Evolutionary conservation across 2,329 filamentous ascomycete genomes (phyloP), one percentile per base, ranked within the genome.

Genomic region (Delphinella strobiligena): DNA sequence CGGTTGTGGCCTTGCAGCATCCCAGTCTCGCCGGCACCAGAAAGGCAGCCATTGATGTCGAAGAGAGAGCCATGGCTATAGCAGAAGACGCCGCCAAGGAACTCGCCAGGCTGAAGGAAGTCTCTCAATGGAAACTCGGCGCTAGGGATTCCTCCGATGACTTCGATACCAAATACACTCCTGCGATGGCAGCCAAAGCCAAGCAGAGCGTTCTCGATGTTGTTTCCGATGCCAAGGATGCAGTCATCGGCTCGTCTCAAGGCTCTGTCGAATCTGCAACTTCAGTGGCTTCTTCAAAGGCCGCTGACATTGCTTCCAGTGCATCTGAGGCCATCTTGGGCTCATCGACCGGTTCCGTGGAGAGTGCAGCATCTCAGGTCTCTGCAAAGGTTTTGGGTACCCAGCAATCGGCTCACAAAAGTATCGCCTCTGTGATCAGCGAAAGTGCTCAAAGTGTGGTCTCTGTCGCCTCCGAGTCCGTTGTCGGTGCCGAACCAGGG

Each of bases 21-120:
- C 74, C 81, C 7, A 78, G 75, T 18, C 68, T 95, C 10, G 64
- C 71, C 15, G 66, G 75, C 40, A 82, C 85, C 14, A 78, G 82
- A 51, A 68, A 76, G 22, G 73, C 76, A 29, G 78, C 76, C 4
- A 72, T 75, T 32, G 74, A 80, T 34, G 64, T 94, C 12, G 79
- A 95, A 55, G 78, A 82, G 34, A 70, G 77, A 39, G 88, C 78
- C 39, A 95, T 96, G 85, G 68, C 70, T 14, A 67, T 84, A 44
- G 87, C 91, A 4, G 78, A 86, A 43, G 65, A 75, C 22, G 80
- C 87, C 14, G 89, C 88, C 12, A 79, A 77, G 52, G 85, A 96
- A 56, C 71, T 98, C 18, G 71, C 70, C 24, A 72, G 80, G 31
- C 67, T 98, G 22, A 94, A 91, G 70, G 78, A 88, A 47, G 82